Evolutionary conservation across 164 flowering plant species (phyloP), one percentile per base, ranked within the genome.

Genomic region (Malania oleifera): DNA sequence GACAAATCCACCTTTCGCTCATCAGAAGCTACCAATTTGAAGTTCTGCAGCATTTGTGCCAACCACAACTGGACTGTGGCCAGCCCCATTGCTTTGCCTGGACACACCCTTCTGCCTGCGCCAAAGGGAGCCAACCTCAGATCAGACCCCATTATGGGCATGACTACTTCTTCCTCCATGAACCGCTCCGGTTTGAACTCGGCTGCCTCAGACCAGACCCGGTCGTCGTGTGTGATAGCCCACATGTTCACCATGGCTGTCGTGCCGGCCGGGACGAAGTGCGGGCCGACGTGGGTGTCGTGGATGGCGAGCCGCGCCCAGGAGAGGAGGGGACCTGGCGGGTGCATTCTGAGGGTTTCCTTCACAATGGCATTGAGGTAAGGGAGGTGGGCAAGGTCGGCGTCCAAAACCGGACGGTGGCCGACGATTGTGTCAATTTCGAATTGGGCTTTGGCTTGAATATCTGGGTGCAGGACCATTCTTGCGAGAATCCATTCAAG

Each of bases 201-300:
- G 0, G 67, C 39, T 0, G 89, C 68, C 48, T 81, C 72, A 0
- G 69, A 0, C 89, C 89, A 81, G 18, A 77, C 41, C 29, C 49
- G 15, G 7, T 61, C 73, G 26, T 79, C 79, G n/a, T 81, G 85
- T 5, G 89, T 77, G 27, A 83, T 83, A 1, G 89, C 70, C 84
- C 84, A 81, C 89, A 83, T 83, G 76, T 83, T 83, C 34, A 83
- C 88, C 85, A 83, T 81, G 35, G 85, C 88, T 0, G 83, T 83
- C 2, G 88, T 81, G 18, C 85, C 85, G 0, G 85, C 85, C 0
- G 88, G 85, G 34, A 83, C 37, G 24, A 70, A 71, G 60, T 71
- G 70, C 0, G 11, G 52, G 6, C 82, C 85, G 0, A 83, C 60
- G 5, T 68, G 73, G 29, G 77, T 74, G 67, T 81, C 88, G 28